Evolutionary conservation across 2,329 filamentous ascomycete genomes (phyloP).

Genomic region (Apiospora kogelbergensis): DNA sequence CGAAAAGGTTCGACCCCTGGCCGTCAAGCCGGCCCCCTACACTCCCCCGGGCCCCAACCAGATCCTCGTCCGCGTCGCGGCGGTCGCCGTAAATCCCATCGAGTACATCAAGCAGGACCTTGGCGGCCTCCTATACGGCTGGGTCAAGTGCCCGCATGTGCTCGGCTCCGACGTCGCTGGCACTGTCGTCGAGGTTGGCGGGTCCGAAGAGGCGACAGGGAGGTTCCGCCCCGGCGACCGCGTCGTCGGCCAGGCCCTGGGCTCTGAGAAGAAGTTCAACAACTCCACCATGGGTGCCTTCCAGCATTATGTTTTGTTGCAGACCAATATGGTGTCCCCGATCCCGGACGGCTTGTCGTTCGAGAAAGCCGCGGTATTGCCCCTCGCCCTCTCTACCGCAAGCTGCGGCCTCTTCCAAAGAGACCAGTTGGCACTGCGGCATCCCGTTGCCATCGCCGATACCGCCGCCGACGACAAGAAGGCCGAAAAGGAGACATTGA

Average conservation of each 20-base stretch:
- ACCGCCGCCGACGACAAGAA: constrained; percentile 27
- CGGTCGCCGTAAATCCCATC: constrained; percentile 33
- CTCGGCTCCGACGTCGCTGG: constrained; percentile 34
- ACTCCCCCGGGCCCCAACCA: constrained; percentile 30
- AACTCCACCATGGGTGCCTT: constrained; percentile 26
- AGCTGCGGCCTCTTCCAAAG: constrained; percentile 24
- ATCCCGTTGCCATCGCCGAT: constrained; percentile 20
- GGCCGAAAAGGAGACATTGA: constrained; percentile 23
- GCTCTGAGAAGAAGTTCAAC: constrained; percentile 12
- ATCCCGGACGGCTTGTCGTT: constrained; percentile 23
- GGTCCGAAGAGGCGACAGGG: constrained; percentile 12
- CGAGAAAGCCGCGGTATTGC: constrained; percentile 25
- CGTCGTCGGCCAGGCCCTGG: constrained; percentile 23
- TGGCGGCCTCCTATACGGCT: constrained; percentile 19
- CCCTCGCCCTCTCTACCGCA: constrained; percentile 27
- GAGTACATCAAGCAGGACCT: constrained; percentile 29
- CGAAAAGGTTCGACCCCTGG: constrained; percentile 22
- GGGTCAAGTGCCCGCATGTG: constrained; percentile 29
- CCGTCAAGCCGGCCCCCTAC: constrained; percentile 37
- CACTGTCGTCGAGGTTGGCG: constrained; percentile 29
- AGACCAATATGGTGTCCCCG: neutral
- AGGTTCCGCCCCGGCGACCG: constrained; percentile 33
- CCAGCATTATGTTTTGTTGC: constrained; percentile 25
- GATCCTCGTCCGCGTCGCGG: constrained; percentile 29
- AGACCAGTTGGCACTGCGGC: constrained; percentile 22